Conservation (phyloP, 768 basidiomycete genomes). For the Scleroderma bovista region DNA sequence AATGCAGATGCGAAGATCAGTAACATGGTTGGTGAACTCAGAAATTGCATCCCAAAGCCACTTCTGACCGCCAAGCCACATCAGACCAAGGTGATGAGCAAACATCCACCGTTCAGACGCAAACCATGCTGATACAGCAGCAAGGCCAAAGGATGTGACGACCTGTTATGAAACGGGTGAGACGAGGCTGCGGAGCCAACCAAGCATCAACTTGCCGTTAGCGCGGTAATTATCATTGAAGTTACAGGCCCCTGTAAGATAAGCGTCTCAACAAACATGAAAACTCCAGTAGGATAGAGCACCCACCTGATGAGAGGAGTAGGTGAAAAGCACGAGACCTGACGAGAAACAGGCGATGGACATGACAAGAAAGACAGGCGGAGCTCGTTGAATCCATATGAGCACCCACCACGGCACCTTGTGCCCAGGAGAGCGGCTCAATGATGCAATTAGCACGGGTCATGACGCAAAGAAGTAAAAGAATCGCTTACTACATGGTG, state of each 20-base stretch:
- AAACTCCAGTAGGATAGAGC: conserved; percentile 12
- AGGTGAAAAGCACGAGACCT: conserved; percentile 72
- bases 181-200: neutral
- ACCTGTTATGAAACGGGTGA: conserved; percentile 17
- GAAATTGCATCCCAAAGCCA: conserved; percentile 44
- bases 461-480: conserved; percentile 4
- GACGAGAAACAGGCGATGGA: conserved; percentile 81
- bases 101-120: conserved; percentile 47
- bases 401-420: conserved; percentile 55
- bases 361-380: conserved; percentile 76
- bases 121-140: conserved; percentile 51
- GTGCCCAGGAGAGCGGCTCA: conserved; percentile 48
- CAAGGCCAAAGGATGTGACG: conserved; percentile 39
- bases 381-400: conserved; percentile 84
- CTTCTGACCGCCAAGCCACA: conserved; percentile 45
- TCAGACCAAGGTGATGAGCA: conserved; percentile 37
- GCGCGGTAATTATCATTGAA: conserved; percentile 67
- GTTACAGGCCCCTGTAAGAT: conserved; percentile 48
- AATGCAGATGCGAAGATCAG: conserved; percentile 22
- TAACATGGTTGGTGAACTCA: conserved; percentile 22
- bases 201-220: conserved; percentile 40
- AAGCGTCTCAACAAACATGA: conserved; percentile 12
- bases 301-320: conserved; percentile 63
- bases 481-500: conserved; percentile 45
- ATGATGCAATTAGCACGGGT: conserved; percentile 14